Base-by-base conservation (phyloP, 2,329 filamentous ascomycete genomes). In the Teratosphaeria viscida region DNA sequence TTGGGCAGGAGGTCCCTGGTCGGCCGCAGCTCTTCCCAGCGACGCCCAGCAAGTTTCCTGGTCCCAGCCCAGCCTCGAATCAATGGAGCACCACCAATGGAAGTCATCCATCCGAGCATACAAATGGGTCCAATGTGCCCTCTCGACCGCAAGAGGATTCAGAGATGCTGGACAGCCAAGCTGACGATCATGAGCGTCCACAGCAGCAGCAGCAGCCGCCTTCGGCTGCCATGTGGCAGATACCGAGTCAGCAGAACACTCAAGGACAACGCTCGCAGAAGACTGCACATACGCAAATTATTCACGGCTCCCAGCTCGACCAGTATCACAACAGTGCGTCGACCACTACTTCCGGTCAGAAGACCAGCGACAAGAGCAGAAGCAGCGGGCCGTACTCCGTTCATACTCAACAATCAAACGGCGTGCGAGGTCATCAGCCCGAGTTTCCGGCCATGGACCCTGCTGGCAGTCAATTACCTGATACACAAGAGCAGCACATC, bases 261-360 rank as follows among this genome's bases (percentile, higher is more conserved):
- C 60, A 83, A 65, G 82, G 80, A 2, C 82, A 84, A 61, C 77
- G 85, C 26, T 89, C 87, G 1, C 88, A 89, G 70, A 76, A 79
- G 53, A 87, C 86, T 29, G 80, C 77, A 6, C 79, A 83, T 65
- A 85, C 82, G 2, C 82, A 81, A 26, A 79, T 86, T 75, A 78
- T 79, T 8, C 78, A 79, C 12, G 80, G 81, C 60, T 83, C 83
- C 35, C 79, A 85, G 68, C 76, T 79, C 16, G 77, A 77, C 26
- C 82, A 86, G 82, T 86, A 85, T 60, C 77, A 86, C 57, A 96
- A 97, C 67, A 91, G 95, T 68, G 92, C 91, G 1, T 95, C 91
- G 2, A 95, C 92, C 1, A 96, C 92, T 1, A 85, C 85, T 26
- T 87, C 84, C 3, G 84, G 85, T n/a, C 94, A 95, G 75, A 85